These are phyloP conservation scores for Globisporangium paroecandrum DNA, from an alignment of 352 stramenopile genomes.

Conservation along the genomic window DNA sequence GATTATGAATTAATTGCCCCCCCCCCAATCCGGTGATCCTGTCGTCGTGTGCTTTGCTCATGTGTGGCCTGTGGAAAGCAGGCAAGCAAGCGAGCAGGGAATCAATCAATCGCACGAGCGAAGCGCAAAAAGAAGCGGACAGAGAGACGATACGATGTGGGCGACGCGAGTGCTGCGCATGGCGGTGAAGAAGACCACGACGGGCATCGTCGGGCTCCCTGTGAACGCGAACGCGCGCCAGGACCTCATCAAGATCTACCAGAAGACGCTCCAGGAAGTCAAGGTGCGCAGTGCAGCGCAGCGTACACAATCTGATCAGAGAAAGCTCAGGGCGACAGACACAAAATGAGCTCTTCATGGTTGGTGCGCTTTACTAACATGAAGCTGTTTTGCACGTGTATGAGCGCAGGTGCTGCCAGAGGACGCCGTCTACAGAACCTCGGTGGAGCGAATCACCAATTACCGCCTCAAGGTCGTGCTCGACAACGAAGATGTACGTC, in stretches of 20 bases:
- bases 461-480: constrained; percentile 76
- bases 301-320: not conserved
- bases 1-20: too few relatives aligned
- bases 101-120: constrained; percentile 14
- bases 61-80: constrained; percentile 19
- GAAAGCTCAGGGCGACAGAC: not conserved
- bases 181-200: constrained; percentile 86
- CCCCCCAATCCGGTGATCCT: constrained; percentile 14
- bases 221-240: constrained; percentile 82
- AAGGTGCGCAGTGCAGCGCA: constrained; percentile 37
- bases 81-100: constrained; percentile 24
- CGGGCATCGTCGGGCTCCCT: constrained; percentile 77
- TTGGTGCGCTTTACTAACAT: not conserved
- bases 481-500: constrained; percentile 66
- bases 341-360: constrained; percentile 9
- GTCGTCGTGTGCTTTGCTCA: not conserved
- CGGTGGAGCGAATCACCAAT: constrained; percentile 84
- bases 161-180: constrained; percentile 79
- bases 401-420: constrained; percentile 49
- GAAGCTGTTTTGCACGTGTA: not conserved
- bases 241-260: constrained; percentile 84
- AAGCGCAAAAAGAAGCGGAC: constrained; percentile 15
- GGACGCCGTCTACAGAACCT: constrained; percentile 68
- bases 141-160: constrained; percentile 72
- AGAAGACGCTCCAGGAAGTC: constrained; percentile 76